Conservation (phyloP, 495 filamentous ascomycete genomes). For the Aspergillus saccharolyticus region DNA sequence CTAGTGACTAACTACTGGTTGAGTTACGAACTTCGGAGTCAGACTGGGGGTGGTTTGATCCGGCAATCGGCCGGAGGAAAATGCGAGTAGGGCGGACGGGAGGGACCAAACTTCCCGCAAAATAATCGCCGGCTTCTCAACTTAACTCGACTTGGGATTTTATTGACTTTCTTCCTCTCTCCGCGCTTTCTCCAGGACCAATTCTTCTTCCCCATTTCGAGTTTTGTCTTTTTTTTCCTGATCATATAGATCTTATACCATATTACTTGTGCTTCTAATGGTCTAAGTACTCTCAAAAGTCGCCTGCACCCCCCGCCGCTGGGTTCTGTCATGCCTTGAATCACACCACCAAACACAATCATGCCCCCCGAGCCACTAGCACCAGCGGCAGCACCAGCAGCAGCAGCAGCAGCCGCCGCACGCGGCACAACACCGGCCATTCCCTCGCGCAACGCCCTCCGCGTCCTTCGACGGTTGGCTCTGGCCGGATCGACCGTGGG, state of each 20-base stretch:
- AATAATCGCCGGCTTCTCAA: slow-evolving; percentile 4
- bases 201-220: not conserved
- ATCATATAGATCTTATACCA: too few species aligned
- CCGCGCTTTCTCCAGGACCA: too few species aligned
- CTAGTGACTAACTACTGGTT: too few species aligned
- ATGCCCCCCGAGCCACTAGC: slow-evolving; percentile 38
- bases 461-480: slow-evolving; percentile 40
- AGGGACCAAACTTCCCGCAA: slow-evolving; percentile 20
- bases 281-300: slow-evolving; percentile 2
- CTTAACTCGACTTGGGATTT: not conserved
- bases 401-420: slow-evolving; percentile 17
- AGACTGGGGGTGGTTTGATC: slow-evolving; percentile 16
- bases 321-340: slow-evolving; percentile 22
- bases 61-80: not conserved
- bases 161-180: not conserved
- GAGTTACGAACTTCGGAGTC: too few species aligned
- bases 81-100: slow-evolving; percentile 17
- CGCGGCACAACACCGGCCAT: slow-evolving; percentile 26
- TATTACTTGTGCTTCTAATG: too few species aligned
- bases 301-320: slow-evolving; percentile 8
- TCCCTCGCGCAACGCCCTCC: slow-evolving; percentile 44
- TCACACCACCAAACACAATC: slow-evolving; percentile 15
- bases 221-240: too few species aligned
- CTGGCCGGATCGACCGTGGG: slow-evolving; percentile 40
- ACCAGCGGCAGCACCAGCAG: too few species aligned